Evolutionary conservation across 345 rosid genomes (phyloP).

Genomic region (Diplotaxis tenuifolia): DNA sequence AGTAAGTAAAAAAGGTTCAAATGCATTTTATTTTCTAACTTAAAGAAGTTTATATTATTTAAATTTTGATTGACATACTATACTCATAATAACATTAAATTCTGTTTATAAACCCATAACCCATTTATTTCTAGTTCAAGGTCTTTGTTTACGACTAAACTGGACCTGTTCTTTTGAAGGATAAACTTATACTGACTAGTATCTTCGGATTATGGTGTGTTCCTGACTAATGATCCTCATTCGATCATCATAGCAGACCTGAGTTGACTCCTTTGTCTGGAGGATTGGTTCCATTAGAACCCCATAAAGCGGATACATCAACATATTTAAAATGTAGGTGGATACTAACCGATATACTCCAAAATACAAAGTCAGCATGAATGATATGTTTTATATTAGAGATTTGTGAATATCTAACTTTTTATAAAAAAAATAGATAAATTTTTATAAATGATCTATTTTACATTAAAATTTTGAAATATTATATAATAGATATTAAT

Average conservation of each 20-base stretch:
- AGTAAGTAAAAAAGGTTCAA: no score
- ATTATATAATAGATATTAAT: not conserved
- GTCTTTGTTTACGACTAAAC: no score
- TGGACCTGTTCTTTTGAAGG: no score
- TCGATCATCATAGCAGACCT: not conserved
- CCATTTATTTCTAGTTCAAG: no score
- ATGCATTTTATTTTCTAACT: no score
- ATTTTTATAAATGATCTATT: no score
- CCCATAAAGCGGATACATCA: not conserved
- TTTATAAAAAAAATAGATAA: no score
- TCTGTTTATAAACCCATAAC: no score
- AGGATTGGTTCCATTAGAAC: not conserved
- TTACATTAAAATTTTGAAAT: not conserved
- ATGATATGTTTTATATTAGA: not conserved
- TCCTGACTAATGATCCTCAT: not conserved
- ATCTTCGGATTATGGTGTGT: not conserved
- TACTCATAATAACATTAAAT: no score
- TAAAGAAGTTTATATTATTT: no score
- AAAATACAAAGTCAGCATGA: not conserved
- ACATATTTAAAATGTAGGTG: not conserved
- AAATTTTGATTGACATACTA: no score
- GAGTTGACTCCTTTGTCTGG: not conserved
- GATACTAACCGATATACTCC: not conserved
- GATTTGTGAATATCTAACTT: not conserved
- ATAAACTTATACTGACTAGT: not conserved